A percentile compares a stretch with the other conserved stretches of the same genome.
phyloP scores from a whole-genome alignment of 371 early-diverging fungal species.

The Mortierella polycephala region DNA sequence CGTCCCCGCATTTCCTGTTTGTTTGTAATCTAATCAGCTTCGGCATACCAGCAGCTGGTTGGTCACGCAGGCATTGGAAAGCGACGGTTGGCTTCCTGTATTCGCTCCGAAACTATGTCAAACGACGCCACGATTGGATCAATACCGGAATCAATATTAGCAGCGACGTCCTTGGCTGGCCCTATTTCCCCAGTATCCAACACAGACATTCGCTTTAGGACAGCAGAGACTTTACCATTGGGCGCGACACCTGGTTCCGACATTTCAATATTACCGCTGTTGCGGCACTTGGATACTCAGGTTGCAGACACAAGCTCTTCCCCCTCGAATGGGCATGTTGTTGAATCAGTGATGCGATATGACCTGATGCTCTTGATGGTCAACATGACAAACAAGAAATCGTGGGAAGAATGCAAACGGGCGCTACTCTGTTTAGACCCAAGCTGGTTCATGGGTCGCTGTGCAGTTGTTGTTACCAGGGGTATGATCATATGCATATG shows the following conservation, averaged over 20 bases:
- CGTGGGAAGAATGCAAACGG: constrained; percentile 36
- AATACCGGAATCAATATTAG: neutral
- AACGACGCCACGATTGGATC: neutral
- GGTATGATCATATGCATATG: constrained; percentile 4
- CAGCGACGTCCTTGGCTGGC: neutral
- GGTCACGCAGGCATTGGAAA: constrained; percentile 54
- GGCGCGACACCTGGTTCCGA: neutral
- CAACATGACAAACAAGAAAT: constrained; percentile 31
- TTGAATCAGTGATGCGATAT: constrained; percentile 27
- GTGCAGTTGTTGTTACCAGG: constrained; percentile 44
- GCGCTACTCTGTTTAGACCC: constrained; percentile 28
- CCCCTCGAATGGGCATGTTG: neutral
- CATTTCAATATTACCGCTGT: neutral
- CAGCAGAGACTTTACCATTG: constrained; percentile 25
- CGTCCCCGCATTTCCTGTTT: neutral
- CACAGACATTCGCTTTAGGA: constrained; percentile 32
- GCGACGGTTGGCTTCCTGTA: constrained; percentile 37
- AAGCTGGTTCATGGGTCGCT: constrained; percentile 46
- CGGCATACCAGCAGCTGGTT: constrained; percentile 17
- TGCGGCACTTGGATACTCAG: neutral
- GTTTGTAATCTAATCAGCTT: neutral
- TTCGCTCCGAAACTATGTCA: constrained; percentile 22
- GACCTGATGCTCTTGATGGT: constrained; percentile 49
- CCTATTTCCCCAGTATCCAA: constrained; percentile 6
- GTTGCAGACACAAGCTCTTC: neutral